A percentile compares a stretch with the other conserved stretches of the same genome.
Evolutionary conservation across 495 filamentous ascomycete genomes (phyloP).

Genomic region (Xylaria curta): DNA sequence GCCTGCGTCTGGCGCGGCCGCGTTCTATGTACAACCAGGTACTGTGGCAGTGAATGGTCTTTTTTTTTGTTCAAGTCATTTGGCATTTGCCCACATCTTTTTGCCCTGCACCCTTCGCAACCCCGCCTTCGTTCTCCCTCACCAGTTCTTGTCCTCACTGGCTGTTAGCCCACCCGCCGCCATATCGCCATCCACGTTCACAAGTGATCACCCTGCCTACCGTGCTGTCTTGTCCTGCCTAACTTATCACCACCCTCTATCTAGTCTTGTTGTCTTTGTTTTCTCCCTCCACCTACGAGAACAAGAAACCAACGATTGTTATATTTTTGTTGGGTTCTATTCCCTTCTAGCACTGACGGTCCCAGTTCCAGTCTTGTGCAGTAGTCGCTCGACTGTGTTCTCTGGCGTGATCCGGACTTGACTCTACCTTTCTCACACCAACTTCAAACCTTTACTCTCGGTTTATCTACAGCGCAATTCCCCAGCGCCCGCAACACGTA

Average conservation of each 20-base stretch:
- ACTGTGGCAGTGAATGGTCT: background rate
- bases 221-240: slow-evolving; percentile 8
- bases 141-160: slow-evolving; percentile 17
- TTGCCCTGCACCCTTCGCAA: slow-evolving; percentile 26
- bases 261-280: slow-evolving; percentile 9
- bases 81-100: slow-evolving; percentile 27
- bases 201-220: slow-evolving; percentile 22
- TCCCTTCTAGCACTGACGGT: slow-evolving; percentile 19
- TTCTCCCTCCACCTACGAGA: background rate
- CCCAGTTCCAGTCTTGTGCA: slow-evolving; percentile 18
- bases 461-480: slow-evolving; percentile 16
- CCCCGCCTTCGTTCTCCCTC: slow-evolving; percentile 25
- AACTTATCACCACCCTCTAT: slow-evolving; percentile 23
- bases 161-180: slow-evolving; percentile 22
- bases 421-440: slow-evolving; percentile 3
- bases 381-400: slow-evolving; percentile 26
- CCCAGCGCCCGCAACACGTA: background rate
- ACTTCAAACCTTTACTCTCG: slow-evolving; percentile 7
- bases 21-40: background rate
- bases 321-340: slow-evolving; percentile 23
- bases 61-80: slow-evolving; percentile 26
- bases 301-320: slow-evolving; percentile 7
- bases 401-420: slow-evolving; percentile 16
- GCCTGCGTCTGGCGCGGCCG: too few species aligned
- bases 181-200: slow-evolving; percentile 21